Evolutionary conservation across 805 yeast species (phyloP).

Genomic region (Kodamaea restingae): DNA sequence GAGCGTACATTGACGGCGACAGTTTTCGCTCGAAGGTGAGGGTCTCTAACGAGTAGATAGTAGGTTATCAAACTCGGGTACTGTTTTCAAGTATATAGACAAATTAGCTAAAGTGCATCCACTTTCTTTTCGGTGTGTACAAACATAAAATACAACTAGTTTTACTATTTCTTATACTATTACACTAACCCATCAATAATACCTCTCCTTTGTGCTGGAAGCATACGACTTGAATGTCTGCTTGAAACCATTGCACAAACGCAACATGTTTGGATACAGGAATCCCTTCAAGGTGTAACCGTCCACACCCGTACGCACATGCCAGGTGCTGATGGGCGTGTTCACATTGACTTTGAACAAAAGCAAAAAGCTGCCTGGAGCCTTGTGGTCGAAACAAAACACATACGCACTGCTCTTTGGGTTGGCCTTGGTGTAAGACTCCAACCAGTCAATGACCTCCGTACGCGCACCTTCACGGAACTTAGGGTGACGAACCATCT

Average conservation of each 20-base stretch:
- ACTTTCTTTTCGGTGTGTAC: no score
- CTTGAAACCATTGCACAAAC: conserved; percentile 93
- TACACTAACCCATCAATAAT: neutral
- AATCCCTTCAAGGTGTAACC: conserved; percentile 80
- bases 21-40: conserved; percentile 60
- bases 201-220: neutral
- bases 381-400: conserved; percentile 82
- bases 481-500: conserved; percentile 82
- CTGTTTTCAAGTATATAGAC: no score
- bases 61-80: no score
- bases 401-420: conserved; percentile 87
- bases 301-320: conserved; percentile 82
- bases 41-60: conserved; percentile 12
- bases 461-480: conserved; percentile 74
- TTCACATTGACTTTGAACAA: conserved; percentile 77
- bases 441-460: conserved; percentile 83
- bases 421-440: conserved; percentile 85
- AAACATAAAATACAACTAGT: no score
- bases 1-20: conserved; percentile 71
- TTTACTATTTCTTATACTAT: no score
- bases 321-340: conserved; percentile 76
- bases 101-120: no score
- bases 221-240: conserved; percentile 42
- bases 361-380: conserved; percentile 90
- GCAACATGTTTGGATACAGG: conserved; percentile 83